These are phyloP conservation scores for Penicillium bialowiezense DNA, from an alignment of 495 filamentous ascomycete genomes.

Conservation along the genomic window DNA sequence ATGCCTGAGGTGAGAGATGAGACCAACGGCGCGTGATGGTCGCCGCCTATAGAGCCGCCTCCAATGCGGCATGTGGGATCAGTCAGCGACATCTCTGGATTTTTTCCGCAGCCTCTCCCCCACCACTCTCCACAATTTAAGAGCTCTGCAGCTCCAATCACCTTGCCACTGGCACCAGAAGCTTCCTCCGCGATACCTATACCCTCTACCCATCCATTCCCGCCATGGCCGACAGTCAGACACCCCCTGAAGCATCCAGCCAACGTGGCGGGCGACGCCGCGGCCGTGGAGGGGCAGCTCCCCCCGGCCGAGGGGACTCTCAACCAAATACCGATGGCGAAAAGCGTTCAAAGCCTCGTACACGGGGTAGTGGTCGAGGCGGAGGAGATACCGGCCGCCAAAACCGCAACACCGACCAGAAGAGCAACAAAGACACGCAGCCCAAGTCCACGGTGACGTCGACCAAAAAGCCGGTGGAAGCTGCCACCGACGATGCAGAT, in stretches of 20 bases:
- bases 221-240: constrained; percentile 38
- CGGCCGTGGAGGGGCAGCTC: constrained; percentile 36
- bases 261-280: constrained; percentile 42
- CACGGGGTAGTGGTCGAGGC: constrained; percentile 34
- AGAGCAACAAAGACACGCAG: constrained; percentile 10
- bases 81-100: constrained; percentile 24
- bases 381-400: constrained; percentile 27
- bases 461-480: constrained; percentile 23
- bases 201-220: not conserved
- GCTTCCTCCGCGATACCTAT: constrained; percentile 1
- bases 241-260: constrained; percentile 28
- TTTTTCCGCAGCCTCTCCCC: constrained; percentile 17
- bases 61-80: constrained; percentile 14
- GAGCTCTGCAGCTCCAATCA: constrained; percentile 12
- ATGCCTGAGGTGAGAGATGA: too few relatives aligned
- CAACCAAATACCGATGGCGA: constrained; percentile 21
- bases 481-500: constrained; percentile 49
- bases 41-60: too few relatives aligned
- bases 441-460: constrained; percentile 7
- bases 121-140: constrained; percentile 14
- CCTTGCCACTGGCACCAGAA: constrained; percentile 10
- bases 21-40: too few relatives aligned
- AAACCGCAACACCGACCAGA: constrained; percentile 14
- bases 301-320: constrained; percentile 23
- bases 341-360: constrained; percentile 28